Percentiles rank a stretch among this genome's conserved stretches.
Evolutionary conservation across 768 basidiomycete genomes (phyloP).

Genomic region (Candolleomyces aberdarensis): DNA sequence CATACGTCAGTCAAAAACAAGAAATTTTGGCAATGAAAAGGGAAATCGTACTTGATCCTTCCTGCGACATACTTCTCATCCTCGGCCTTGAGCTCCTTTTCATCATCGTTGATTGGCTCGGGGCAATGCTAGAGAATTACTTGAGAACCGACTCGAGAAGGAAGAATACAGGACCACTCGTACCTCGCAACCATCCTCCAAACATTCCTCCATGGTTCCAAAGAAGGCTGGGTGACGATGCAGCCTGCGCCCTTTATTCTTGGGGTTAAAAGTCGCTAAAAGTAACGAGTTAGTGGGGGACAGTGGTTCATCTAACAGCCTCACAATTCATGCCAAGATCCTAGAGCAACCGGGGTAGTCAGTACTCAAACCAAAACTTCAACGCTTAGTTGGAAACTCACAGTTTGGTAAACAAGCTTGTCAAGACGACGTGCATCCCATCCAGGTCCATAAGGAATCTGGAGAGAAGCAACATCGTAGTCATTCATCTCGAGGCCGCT

Average conservation of each 20-base stretch:
- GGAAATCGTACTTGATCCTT: conserved; percentile 40
- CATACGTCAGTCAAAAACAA: not conserved
- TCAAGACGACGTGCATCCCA: conserved; percentile 57
- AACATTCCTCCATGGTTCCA: conserved; percentile 51
- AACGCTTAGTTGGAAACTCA: conserved; percentile 20
- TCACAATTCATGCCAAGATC: conserved; percentile 59
- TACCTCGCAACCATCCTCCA: conserved; percentile 65
- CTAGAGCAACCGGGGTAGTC: conserved; percentile 18
- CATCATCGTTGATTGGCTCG: conserved; percentile 52
- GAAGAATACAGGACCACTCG: too few relatives aligned
- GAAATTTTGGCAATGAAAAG: not conserved
- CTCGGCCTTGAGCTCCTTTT: conserved; percentile 45
- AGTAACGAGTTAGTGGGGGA: not conserved
- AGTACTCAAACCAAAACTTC: not conserved
- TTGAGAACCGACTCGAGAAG: too few relatives aligned
- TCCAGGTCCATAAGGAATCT: conserved; percentile 61
- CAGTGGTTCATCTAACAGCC: conserved; percentile 6
- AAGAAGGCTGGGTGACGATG: conserved; percentile 67
- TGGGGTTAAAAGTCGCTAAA: conserved; percentile 58
- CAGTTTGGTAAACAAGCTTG: conserved; percentile 56
- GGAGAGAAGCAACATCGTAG: conserved; percentile 51
- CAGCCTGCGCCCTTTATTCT: conserved; percentile 55
- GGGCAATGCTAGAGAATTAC: conserved; percentile 33
- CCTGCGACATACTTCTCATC: conserved; percentile 54
- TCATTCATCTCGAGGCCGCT: conserved; percentile 52